Evolutionary conservation across 2,329 filamentous ascomycete genomes (phyloP).

Genomic region (Calonectria multiphialidica): DNA sequence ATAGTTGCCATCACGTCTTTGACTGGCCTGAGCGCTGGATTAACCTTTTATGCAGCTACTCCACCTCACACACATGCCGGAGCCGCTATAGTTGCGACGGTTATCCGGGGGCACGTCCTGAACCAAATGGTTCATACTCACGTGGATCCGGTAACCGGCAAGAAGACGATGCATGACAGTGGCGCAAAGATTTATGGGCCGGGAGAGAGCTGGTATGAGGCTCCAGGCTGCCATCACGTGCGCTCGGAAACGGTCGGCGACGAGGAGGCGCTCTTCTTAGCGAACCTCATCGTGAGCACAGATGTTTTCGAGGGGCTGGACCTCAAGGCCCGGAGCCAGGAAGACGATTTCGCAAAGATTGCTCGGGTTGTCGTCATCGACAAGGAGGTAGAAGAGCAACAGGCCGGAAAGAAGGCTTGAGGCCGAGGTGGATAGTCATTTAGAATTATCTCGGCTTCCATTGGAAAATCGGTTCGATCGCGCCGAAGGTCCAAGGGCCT

Average conservation of each 20-base stretch:
- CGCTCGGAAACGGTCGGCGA: constrained; percentile 30
- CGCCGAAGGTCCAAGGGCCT: not conserved
- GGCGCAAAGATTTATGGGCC: constrained; percentile 31
- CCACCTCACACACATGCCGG: constrained; percentile 31
- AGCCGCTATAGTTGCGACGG: constrained; percentile 26
- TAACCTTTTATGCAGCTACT: constrained; percentile 10
- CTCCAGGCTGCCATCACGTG: constrained; percentile 33
- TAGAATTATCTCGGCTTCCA: too few species aligned
- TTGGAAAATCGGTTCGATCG: too few species aligned
- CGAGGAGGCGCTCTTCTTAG: constrained; percentile 28
- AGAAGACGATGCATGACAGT: constrained; percentile 13
- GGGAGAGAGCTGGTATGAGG: constrained; percentile 34
- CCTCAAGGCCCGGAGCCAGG: constrained; percentile 5
- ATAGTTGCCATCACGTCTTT: not conserved
- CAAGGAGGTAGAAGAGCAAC: constrained; percentile 26
- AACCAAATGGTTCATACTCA: constrained; percentile 33
- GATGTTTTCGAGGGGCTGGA: constrained; percentile 28
- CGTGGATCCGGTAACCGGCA: constrained; percentile 18
- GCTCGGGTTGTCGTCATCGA: constrained; percentile 27
- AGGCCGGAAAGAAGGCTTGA: not conserved
- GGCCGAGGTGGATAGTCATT: not conserved
- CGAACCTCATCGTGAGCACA: constrained; percentile 26
- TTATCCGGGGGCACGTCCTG: constrained; percentile 27
- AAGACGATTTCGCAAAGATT: constrained; percentile 28
- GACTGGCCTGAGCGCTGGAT: not conserved